Evolutionary conservation across 2,329 filamentous ascomycete genomes (phyloP).

Genomic region (Akanthomyces lecanii): DNA sequence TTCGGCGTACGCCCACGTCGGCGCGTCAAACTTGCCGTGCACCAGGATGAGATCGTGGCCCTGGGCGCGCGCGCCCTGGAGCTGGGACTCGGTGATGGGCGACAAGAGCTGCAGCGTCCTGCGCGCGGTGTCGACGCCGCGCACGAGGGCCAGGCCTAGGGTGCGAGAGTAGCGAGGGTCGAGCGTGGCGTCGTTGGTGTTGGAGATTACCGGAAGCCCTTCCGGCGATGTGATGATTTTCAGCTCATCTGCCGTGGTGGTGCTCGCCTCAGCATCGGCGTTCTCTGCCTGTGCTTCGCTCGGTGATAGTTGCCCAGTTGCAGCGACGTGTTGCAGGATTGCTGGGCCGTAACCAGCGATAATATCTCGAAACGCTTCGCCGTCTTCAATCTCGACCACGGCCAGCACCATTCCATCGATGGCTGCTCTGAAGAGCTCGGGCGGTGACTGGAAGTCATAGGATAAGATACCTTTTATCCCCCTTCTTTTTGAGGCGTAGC

Average conservation of each 20-base stretch:
- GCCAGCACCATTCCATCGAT: constrained; percentile 70
- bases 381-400: constrained; percentile 57
- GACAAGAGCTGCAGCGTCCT: constrained; percentile 61
- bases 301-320: background rate
- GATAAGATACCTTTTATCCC: constrained; percentile 63
- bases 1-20: constrained; percentile 67
- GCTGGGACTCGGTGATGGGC: constrained; percentile 43
- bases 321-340: background rate
- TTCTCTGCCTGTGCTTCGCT: constrained; percentile 17
- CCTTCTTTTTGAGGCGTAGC: constrained; percentile 46
- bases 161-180: constrained; percentile 56
- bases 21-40: constrained; percentile 63
- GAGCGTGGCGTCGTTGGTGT: constrained; percentile 49
- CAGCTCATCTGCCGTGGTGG: background rate
- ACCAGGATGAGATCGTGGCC: constrained; percentile 57
- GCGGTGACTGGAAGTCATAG: constrained; percentile 60
- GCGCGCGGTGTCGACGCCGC: constrained; percentile 57
- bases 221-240: constrained; percentile 39
- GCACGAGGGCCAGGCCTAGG: constrained; percentile 64
- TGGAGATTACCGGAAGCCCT: constrained; percentile 59
- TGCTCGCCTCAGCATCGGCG: constrained; percentile 19
- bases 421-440: constrained; percentile 56
- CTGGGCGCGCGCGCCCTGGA: constrained; percentile 37
- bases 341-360: background rate
- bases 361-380: constrained; percentile 43